Percentiles rank a stretch among this genome's conserved stretches.
Evolutionary conservation across 2,329 filamentous ascomycete species (phyloP).

Genomic region (Hymenoscyphus infarciens): DNA sequence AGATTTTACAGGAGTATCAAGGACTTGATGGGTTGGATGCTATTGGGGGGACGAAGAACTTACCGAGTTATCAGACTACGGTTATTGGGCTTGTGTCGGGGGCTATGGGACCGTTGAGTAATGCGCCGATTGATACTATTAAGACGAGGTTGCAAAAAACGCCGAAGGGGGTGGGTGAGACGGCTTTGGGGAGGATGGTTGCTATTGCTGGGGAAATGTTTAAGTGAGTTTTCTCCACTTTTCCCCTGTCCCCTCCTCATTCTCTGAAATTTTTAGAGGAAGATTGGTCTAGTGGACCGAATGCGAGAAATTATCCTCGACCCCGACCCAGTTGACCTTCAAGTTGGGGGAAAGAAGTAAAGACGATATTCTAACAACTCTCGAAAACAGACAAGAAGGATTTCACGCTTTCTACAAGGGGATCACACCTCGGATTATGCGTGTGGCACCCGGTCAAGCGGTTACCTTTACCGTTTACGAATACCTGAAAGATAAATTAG

Average conservation of each 20-base stretch:
- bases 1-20: slow-evolving; percentile 68
- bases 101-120: slow-evolving; percentile 92
- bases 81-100: slow-evolving; percentile 82
- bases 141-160: slow-evolving; percentile 95
- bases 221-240: slow-evolving; percentile 48
- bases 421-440: slow-evolving; percentile 95
- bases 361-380: slow-evolving; percentile 9
- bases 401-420: slow-evolving; percentile 97
- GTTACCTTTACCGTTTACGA: slow-evolving; percentile 76
- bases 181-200: slow-evolving; percentile 73
- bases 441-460: slow-evolving; percentile 91
- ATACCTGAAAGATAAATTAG: slow-evolving; percentile 68
- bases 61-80: slow-evolving; percentile 88
- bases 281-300: no score
- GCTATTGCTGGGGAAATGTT: slow-evolving; percentile 81
- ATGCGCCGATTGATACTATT: slow-evolving; percentile 98
- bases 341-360: neutral
- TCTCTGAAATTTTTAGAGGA: no score
- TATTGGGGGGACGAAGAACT: slow-evolving; percentile 56
- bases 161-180: slow-evolving; percentile 75
- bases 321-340: no score
- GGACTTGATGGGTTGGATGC: slow-evolving; percentile 37
- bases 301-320: neutral
- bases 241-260: no score
- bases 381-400: slow-evolving; percentile 70